Evolutionary conservation across 2,329 filamentous ascomycete genomes (phyloP).

Genomic region (Byssochlamys sp.): DNA sequence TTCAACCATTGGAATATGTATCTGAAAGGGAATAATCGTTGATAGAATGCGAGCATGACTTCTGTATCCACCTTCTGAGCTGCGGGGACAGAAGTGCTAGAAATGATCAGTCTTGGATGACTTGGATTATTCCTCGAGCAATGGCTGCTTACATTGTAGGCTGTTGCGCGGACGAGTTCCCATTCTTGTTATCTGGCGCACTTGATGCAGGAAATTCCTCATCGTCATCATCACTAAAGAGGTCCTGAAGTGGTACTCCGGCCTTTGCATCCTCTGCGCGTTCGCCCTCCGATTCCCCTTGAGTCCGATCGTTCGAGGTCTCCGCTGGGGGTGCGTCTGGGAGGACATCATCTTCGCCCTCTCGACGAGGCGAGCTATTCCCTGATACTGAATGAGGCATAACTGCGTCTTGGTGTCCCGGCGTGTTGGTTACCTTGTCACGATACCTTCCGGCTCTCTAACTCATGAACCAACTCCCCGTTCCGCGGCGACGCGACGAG

Average conservation of each 20-base stretch:
- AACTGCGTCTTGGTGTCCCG: background rate
- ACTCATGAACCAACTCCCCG: background rate
- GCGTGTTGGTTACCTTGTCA: background rate
- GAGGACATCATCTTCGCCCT: slow-evolving; percentile 30
- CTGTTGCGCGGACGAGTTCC: slow-evolving; percentile 31
- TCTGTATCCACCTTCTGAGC: slow-evolving; percentile 59
- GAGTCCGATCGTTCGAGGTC: background rate
- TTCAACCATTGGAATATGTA: slow-evolving; percentile 97
- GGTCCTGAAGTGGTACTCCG: slow-evolving; percentile 45
- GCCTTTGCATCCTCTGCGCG: slow-evolving; percentile 11
- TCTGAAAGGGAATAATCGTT: slow-evolving; percentile 88
- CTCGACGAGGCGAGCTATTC: slow-evolving; percentile 30
- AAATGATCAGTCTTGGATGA: slow-evolving; percentile 9
- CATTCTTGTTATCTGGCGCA: slow-evolving; percentile 36
- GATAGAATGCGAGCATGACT: slow-evolving; percentile 87
- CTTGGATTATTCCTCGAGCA: background rate
- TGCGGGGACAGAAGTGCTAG: slow-evolving; percentile 26
- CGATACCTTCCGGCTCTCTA: background rate
- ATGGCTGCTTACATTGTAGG: slow-evolving; percentile 25
- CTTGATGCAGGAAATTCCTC: slow-evolving; percentile 48
- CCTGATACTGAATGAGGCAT: slow-evolving; percentile 32
- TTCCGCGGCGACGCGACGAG: background rate
- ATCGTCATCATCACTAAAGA: slow-evolving; percentile 52
- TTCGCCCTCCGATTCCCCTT: slow-evolving; percentile 5
- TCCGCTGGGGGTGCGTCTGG: slow-evolving; percentile 30